Conservation (phyloP, 345 rosid species). For the Eucalyptus curtisii region DNA sequence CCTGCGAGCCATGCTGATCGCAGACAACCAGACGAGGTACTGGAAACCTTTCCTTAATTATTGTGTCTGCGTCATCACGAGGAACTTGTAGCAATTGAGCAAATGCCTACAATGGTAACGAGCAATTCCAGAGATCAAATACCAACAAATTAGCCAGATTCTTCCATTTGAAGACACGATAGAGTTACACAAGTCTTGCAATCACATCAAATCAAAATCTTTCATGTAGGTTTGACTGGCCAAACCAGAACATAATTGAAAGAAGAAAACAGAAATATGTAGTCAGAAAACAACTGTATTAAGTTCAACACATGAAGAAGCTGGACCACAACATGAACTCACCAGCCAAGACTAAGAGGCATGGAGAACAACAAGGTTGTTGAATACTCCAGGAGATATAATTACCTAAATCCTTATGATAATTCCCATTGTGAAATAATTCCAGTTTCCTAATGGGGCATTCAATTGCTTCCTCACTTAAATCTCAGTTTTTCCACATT, state of each 20-base stretch:
- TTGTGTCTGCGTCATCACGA: constrained; percentile 40
- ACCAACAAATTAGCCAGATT: neutral
- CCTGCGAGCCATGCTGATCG: constrained; percentile 99
- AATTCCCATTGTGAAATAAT: neutral
- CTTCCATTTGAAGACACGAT: neutral
- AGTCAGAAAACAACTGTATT: neutral
- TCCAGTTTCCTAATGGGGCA: neutral
- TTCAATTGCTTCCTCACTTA: neutral
- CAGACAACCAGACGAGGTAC: constrained; percentile 84
- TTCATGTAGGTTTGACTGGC: neutral
- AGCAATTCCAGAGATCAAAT: neutral
- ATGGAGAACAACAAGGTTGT: neutral
- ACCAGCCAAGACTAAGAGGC: neutral
- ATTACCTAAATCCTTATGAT: neutral
- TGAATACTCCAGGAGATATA: neutral
- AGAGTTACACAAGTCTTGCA: neutral
- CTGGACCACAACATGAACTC: neutral
- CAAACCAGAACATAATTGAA: neutral
- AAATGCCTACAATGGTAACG: constrained; percentile 40
- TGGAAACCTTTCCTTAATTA: constrained; percentile 85
- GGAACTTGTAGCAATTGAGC: constrained; percentile 72
- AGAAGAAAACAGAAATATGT: neutral
- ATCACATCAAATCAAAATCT: neutral
- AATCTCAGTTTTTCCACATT: neutral
- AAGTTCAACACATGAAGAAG: neutral